Percentiles rank a stretch among this genome's conserved stretches.
phyloP scores from a whole-genome alignment of 495 filamentous ascomycete genomes.

The Clohesyomyces aquaticus region DNA sequence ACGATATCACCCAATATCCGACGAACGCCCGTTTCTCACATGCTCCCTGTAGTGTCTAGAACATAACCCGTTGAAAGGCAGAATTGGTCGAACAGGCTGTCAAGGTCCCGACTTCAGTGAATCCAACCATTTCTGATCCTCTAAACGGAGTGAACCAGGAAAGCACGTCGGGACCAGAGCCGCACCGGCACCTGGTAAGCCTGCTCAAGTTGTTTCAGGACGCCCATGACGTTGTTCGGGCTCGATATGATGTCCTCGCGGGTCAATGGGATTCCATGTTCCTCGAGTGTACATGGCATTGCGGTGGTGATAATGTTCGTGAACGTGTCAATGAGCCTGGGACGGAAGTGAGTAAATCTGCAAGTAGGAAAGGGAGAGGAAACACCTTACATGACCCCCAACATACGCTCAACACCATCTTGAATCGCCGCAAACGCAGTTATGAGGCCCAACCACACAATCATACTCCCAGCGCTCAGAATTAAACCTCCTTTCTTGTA shows the following conservation, averaged over 20 bases:
- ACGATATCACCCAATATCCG: too few relatives aligned
- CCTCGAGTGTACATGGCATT: neutral
- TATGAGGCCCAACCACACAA: neutral
- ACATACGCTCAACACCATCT: neutral
- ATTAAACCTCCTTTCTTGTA: neutral
- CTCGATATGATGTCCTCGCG: neutral
- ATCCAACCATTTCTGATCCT: neutral
- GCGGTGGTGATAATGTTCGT: neutral
- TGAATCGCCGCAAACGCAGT: neutral
- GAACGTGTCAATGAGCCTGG: neutral
- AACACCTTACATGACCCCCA: constrained; percentile 2
- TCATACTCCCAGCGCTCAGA: neutral
- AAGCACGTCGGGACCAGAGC: neutral
- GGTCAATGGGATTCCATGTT: neutral
- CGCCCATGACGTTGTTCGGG: neutral
- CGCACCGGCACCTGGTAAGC: neutral
- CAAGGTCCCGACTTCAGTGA: too few relatives aligned
- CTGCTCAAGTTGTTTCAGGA: neutral
- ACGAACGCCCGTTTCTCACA: too few relatives aligned
- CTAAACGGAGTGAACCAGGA: neutral
- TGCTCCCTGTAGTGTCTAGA: too few relatives aligned
- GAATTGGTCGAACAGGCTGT: too few relatives aligned
- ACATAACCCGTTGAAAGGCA: too few relatives aligned
- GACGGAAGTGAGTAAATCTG: neutral
- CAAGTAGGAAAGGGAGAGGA: neutral